Base-by-base conservation (phyloP, 2,329 filamentous ascomycete species). In the Lasiodiplodia theobromae region DNA sequence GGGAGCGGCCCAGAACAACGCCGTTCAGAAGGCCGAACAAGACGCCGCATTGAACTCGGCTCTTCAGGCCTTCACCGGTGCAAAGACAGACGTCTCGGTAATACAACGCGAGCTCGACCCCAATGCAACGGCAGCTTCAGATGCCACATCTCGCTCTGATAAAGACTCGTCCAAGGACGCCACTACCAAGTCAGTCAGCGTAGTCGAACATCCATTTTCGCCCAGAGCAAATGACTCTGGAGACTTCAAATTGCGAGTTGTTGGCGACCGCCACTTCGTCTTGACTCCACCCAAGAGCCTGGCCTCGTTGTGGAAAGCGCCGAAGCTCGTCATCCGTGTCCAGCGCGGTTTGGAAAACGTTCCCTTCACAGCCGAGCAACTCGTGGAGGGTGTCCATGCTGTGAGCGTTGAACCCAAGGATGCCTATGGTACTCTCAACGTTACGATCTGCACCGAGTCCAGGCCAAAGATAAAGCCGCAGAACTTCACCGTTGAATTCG, bases 221-320 rank as follows among this genome's bases (percentile, higher is more conserved):
- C 52, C 60, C 10, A 65, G 52, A 62, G 62, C 60, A 14, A 77
- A 75, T 23, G 75, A 79, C 18, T 76, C 77, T 3, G 79, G 81
- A 49, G 75, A 77, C 12, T 87, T 86, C 72, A 82, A 86, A 69
- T 78, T 87, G n/a, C 81, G 86, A 69, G 80, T 83, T n/a, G 80
- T 86, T 70, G 85, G 84, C 5, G 83, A 87, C 69, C 82, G 82
- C 58, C 84, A 87, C 71, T 82, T 88, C 67, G 75, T 86, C 53
- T 79, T 88, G 62, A 83, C 82, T 53, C 82, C 85, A 10, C 84
- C 85, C 8, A 77, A 78, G 38, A 78, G 78, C 28, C 78, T 85
- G 68, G 71, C 76, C 4, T 76, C 76, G 47, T 74, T 78, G 60
- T 84, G 81, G 71, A 86, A 82, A 72, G 79, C 80, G 18, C 79